Evolutionary conservation across 352 stramenopile species (phyloP), one percentile per base, ranked within the genome.

Genomic region (Pythium monospermum): DNA sequence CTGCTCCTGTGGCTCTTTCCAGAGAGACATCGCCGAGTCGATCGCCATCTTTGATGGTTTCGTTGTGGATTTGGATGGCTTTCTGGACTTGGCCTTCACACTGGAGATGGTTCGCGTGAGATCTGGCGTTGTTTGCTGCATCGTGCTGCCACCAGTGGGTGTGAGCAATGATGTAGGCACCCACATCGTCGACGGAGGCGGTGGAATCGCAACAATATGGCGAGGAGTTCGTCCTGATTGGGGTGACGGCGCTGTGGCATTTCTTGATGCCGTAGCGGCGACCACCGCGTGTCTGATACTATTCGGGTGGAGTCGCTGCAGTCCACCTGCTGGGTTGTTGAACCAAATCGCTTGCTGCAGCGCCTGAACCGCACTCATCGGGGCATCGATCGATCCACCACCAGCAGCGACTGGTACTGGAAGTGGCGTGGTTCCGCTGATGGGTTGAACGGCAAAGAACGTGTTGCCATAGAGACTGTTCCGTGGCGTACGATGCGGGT

Each of bases 291-390:
- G 35, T 25, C 55, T 64, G 36, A 54, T 50, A n/a, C 43, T 64
- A 41, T 57, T 53, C 0, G 55, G 55, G 30, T 57, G 46, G 8
- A 63, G 27, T 26, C 55, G 55, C 26, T 53, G 42, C 3, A 43
- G 32, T n/a, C 46, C 53, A 12, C 48, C 55, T 16, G 30, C 38
- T 12, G 55, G 42, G 18, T 53, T 57, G 26, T 51, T 65, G 33
- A 45, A 60, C 57, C 57, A 65, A 16, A 65, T n/a, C 2, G 57
- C 57, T 31, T 56, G 38, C 45, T 65, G 57, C 23, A 68, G 47
- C 12, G 60, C 60, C 19, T 68, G 54, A 27, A 69, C 54, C 53
- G 57, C 69, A 40, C 30, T 55, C 26, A 64, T 40, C 6, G 49
- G 30, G 30, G 8, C 7, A 35, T 35, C 30, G n/a, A n/a, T n/a